phyloP scores from a whole-genome alignment of 176 grass and related monocot genomes.

The Oryza brachyantha region DNA sequence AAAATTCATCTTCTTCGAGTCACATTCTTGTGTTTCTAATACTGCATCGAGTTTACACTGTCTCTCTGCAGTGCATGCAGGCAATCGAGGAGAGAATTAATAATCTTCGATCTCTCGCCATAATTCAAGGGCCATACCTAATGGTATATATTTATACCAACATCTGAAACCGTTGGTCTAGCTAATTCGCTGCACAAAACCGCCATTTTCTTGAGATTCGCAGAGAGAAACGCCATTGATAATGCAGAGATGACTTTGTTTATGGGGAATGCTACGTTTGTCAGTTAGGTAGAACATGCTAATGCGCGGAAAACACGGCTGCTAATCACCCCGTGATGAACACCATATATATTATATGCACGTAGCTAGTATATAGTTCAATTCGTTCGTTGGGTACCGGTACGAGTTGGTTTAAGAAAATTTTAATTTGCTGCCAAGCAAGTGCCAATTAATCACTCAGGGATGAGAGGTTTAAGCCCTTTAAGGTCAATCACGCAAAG shows the following conservation, averaged over 20 bases:
- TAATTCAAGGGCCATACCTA: background rate
- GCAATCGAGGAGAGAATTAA: background rate
- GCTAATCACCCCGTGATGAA: background rate
- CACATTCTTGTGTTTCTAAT: background rate
- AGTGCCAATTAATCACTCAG: background rate
- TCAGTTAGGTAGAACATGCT: constrained; percentile 34
- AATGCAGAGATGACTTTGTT: background rate
- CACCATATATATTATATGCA: background rate
- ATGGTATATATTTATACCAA: too few species aligned
- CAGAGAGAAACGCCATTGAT: background rate
- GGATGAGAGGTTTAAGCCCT: background rate
- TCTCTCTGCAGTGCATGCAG: background rate
- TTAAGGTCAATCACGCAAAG: constrained; percentile 3
- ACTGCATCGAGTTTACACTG: background rate
- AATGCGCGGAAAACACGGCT: constrained; percentile 9
- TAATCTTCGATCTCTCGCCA: background rate
- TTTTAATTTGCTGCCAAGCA: background rate
- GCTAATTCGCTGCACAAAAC: background rate
- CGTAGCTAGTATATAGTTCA: background rate
- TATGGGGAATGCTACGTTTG: background rate
- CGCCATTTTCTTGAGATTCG: background rate
- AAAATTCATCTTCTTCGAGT: too few species aligned
- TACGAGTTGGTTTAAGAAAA: constrained; percentile 9
- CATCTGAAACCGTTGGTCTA: background rate
- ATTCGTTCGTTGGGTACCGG: background rate